phyloP scores from a whole-genome alignment of 345 rosid genomes.

The Triadica sebifera region DNA sequence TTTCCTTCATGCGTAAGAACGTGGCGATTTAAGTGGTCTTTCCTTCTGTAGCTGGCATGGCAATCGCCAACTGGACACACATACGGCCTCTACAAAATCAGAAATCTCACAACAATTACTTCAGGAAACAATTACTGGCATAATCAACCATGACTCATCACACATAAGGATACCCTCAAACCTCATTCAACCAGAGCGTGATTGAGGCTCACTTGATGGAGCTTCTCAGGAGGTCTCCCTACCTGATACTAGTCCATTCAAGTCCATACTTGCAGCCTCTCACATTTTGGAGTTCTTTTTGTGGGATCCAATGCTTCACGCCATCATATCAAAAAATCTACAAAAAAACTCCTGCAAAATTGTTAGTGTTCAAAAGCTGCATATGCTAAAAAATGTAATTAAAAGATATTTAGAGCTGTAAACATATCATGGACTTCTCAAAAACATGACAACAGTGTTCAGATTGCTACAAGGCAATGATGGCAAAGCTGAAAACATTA shows the following conservation, averaged over 20 bases:
- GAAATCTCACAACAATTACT: neutral
- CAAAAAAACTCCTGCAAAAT: slow-evolving; percentile 48
- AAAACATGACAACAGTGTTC: neutral
- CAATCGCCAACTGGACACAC: slow-evolving; percentile 65
- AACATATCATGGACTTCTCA: neutral
- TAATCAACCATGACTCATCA: neutral
- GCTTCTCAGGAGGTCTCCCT: slow-evolving; percentile 99
- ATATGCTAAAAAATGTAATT: neutral
- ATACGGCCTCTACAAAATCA: slow-evolving; percentile 62
- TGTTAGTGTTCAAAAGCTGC: slow-evolving; percentile 9
- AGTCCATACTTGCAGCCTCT: slow-evolving; percentile 59
- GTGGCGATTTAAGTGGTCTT: slow-evolving; percentile 88
- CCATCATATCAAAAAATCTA: slow-evolving; percentile 27
- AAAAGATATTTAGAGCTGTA: neutral
- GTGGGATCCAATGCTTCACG: slow-evolving; percentile 99
- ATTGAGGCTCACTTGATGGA: slow-evolving; percentile 83
- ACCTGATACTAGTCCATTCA: slow-evolving; percentile 97
- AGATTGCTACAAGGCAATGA: neutral
- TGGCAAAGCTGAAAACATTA: neutral
- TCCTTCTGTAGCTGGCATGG: slow-evolving; percentile 68
- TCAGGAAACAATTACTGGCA: neutral
- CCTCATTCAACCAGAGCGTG: slow-evolving; percentile 61
- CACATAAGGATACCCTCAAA: slow-evolving; percentile 24
- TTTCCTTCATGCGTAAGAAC: slow-evolving; percentile 66
- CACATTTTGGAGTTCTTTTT: slow-evolving; percentile 95